These are phyloP conservation scores for Anthoceros angustus DNA, from an alignment of 225 moss, liverwort and hornwort species.

Conservation along the genomic window DNA sequence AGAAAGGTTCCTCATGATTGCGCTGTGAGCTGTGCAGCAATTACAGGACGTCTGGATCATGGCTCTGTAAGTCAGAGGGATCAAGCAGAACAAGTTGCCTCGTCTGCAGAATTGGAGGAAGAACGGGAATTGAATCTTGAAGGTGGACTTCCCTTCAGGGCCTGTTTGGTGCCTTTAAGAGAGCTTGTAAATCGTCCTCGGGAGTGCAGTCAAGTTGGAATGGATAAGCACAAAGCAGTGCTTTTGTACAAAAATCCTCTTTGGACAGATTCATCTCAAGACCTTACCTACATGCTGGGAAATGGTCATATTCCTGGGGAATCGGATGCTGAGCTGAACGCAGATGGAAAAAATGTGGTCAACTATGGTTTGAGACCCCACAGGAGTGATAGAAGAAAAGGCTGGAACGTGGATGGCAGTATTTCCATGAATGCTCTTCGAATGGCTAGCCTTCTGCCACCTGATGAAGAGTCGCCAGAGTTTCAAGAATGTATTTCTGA, in stretches of 20 bases:
- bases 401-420: background rate
- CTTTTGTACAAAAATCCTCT: slow-evolving; percentile 3
- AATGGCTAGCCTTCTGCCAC: background rate
- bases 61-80: background rate
- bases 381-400: background rate
- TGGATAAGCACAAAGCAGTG: background rate
- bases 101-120: background rate
- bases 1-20: background rate
- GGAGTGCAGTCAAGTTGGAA: background rate
- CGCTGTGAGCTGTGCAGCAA: background rate
- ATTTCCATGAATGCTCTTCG: background rate
- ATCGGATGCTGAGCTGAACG: background rate
- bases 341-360: background rate
- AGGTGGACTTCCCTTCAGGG: background rate
- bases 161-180: background rate
- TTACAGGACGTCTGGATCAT: background rate
- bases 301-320: background rate
- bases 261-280: background rate
- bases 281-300: background rate
- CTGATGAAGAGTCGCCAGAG: background rate
- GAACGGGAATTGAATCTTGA: background rate
- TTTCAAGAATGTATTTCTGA: background rate
- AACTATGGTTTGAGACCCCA: background rate
- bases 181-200: slow-evolving; percentile 1
- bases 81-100: background rate